A percentile compares a stretch with the other conserved stretches of the same genome.
Conservation (phyloP, 2,329 filamentous ascomycete species). For the Alternaria triticina region DNA sequence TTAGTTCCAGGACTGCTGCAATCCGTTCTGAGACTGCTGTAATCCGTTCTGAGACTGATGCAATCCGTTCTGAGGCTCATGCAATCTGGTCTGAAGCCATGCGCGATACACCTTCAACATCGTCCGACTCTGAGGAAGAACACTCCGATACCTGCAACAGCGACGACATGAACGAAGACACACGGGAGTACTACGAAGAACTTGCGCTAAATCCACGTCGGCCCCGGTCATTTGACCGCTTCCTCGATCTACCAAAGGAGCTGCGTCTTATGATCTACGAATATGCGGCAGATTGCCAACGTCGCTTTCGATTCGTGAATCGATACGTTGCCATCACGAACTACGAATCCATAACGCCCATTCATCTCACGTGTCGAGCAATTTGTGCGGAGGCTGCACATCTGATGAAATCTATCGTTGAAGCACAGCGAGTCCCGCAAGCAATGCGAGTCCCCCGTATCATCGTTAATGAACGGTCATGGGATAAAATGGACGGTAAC, state of each 20-base stretch:
- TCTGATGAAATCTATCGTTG: background rate
- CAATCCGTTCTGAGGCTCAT: background rate
- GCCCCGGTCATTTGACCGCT: background rate
- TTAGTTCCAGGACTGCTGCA: background rate
- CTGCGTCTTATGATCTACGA: constrained; percentile 8
- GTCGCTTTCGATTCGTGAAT: background rate
- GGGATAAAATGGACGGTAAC: background rate
- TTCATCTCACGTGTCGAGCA: background rate
- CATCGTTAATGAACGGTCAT: background rate
- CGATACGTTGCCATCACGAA: background rate
- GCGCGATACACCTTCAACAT: background rate
- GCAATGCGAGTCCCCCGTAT: background rate
- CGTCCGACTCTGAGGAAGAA: background rate
- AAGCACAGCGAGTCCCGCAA: background rate
- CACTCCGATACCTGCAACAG: background rate
- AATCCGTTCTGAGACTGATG: background rate
- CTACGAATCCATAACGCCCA: background rate
- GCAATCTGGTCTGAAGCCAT: background rate
- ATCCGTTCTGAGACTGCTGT: background rate
- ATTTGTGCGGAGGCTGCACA: background rate
- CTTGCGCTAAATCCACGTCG: background rate
- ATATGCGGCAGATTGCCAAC: background rate
- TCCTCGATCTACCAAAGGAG: constrained; percentile 1
- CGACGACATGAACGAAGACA: background rate
- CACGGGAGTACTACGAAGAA: background rate